Conservation (phyloP, 192 early-diverging fungal genomes). For the Dispira simplex region DNA sequence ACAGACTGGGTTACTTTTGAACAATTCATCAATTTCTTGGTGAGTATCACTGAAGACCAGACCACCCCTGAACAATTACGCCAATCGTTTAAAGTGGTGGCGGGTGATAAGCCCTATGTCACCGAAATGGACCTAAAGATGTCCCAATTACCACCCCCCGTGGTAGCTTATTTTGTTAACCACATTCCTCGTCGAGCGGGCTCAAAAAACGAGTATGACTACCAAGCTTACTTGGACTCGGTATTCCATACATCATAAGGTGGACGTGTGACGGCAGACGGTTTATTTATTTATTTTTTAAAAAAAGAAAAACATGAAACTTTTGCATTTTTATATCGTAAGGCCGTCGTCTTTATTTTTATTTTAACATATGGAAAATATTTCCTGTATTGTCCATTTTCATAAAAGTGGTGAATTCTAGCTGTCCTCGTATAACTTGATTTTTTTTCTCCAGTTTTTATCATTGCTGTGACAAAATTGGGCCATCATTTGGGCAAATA, state of each 20-base stretch:
- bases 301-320: neutral
- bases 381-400: no score
- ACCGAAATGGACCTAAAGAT: slow-evolving; percentile 71
- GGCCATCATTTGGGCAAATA: no score
- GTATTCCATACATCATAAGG: slow-evolving; percentile 26
- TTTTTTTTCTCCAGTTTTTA: no score
- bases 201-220: slow-evolving; percentile 58
- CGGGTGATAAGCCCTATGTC: slow-evolving; percentile 72
- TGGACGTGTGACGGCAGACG: neutral
- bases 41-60: slow-evolving; percentile 77
- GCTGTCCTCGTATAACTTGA: no score
- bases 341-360: no score
- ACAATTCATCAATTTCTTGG: slow-evolving; percentile 77
- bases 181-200: slow-evolving; percentile 46
- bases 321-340: no score
- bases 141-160: slow-evolving; percentile 54
- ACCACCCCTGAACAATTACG: slow-evolving; percentile 72
- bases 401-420: no score
- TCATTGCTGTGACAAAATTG: no score
- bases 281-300: neutral
- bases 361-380: no score
- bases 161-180: slow-evolving; percentile 58
- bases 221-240: slow-evolving; percentile 45
- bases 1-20: slow-evolving; percentile 64
- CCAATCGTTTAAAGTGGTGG: slow-evolving; percentile 73